Evolutionary conservation across 768 basidiomycete species (phyloP).

Genomic region (Aureoboletus auriporus): DNA sequence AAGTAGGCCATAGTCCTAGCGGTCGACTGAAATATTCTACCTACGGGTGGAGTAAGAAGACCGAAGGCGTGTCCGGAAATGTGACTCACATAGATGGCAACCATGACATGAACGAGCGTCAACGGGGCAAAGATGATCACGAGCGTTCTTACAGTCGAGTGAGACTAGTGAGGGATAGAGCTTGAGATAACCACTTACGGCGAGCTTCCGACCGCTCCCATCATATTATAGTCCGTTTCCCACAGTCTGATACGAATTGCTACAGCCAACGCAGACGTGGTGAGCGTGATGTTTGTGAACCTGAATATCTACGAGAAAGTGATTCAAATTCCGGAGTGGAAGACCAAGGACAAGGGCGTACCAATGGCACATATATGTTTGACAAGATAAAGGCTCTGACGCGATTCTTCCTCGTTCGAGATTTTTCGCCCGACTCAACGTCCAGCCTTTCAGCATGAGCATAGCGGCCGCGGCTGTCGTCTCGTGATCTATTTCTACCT

Average conservation of each 20-base stretch:
- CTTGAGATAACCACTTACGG: slow-evolving; percentile 46
- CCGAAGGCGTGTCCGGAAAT: slow-evolving; percentile 4
- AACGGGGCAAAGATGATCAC: slow-evolving; percentile 84
- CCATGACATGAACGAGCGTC: slow-evolving; percentile 81
- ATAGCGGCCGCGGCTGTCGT: slow-evolving; percentile 13
- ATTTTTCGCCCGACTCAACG: slow-evolving; percentile 28
- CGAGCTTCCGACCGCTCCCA: slow-evolving; percentile 79
- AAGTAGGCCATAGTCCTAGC: slow-evolving; percentile 88
- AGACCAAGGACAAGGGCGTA: slow-evolving; percentile 31
- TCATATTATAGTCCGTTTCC: slow-evolving; percentile 46
- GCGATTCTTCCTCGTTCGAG: slow-evolving; percentile 40
- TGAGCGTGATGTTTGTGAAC: slow-evolving; percentile 79
- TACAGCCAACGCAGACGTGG: slow-evolving; percentile 70
- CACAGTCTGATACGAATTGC: slow-evolving; percentile 68
- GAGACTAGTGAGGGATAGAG: background rate
- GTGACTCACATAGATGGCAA: slow-evolving; percentile 73
- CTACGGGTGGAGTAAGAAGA: slow-evolving; percentile 36
- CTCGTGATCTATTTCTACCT: slow-evolving; percentile 9
- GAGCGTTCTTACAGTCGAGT: slow-evolving; percentile 48
- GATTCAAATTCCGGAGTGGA: slow-evolving; percentile 4
- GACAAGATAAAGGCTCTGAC: slow-evolving; percentile 65
- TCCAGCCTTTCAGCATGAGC: slow-evolving; percentile 19
- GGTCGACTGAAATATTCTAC: slow-evolving; percentile 92
- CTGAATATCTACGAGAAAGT: slow-evolving; percentile 63
- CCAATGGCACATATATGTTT: slow-evolving; percentile 77